Evolutionary conservation across 495 filamentous ascomycete genomes (phyloP).

Genomic region (Evernia prunastri): DNA sequence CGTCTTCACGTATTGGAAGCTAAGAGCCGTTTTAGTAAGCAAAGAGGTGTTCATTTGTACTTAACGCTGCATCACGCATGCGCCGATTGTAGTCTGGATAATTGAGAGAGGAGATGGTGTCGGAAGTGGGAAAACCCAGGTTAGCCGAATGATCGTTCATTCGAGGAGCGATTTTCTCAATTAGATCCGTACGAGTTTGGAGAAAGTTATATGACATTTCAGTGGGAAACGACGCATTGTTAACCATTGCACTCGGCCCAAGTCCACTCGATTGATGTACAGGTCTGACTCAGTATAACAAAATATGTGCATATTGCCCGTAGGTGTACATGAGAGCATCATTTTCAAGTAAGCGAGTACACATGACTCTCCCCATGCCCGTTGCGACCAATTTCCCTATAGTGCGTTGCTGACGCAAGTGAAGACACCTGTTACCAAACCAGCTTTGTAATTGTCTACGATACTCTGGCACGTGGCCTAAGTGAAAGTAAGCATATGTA

Average conservation of each 20-base stretch:
- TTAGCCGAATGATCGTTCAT: neutral
- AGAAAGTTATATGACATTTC: no score
- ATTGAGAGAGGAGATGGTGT: no score
- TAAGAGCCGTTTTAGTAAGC: neutral
- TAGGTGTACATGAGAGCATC: neutral
- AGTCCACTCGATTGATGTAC: no score
- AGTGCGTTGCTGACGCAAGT: slow-evolving; percentile 55
- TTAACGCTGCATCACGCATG: neutral
- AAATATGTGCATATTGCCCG: neutral
- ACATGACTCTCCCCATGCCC: neutral
- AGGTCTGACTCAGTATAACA: no score
- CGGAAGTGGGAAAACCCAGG: neutral
- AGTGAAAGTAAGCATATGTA: slow-evolving; percentile 5
- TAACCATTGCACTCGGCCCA: no score
- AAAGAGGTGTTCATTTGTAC: neutral
- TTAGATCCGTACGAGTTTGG: no score
- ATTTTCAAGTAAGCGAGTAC: neutral
- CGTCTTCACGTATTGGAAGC: neutral
- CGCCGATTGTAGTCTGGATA: neutral
- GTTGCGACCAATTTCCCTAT: slow-evolving; percentile 22
- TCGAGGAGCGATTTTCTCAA: neutral
- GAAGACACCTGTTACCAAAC: slow-evolving; percentile 53
- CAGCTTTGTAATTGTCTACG: slow-evolving; percentile 50
- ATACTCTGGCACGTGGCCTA: slow-evolving; percentile 58
- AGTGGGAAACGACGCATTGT: no score